Evolutionary conservation across 75 land plant genomes (phyloP), one percentile per base, ranked within the genome.

Genomic region (Ceratopteris richardii): DNA sequence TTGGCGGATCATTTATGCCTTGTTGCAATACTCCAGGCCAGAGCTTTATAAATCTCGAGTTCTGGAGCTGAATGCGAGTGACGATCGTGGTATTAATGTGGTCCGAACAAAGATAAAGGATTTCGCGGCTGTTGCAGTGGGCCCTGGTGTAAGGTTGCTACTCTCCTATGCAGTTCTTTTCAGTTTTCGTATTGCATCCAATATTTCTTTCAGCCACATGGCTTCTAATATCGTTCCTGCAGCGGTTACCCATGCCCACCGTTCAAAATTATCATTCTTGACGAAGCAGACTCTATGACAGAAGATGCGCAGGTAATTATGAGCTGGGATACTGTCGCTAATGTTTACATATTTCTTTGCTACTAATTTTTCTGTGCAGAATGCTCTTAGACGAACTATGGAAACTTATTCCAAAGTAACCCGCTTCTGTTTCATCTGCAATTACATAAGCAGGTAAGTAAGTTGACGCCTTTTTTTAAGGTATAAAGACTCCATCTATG

Each of bases 231-330:
- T n/a, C n/a, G n/a, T n/a, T n/a, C n/a, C 22, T 72, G 48, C 56
- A 86, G 98, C 60, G 76, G 79, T 17, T 83, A 89, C 73, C 90
- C 90, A 54, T 94, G 96, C 40, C 98, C 98, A 19, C 90, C 91
- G 33, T 94, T 68, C 59, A 94, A 94, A 73, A 82, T 94, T 13
- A 90, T 89, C 41, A 83, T 89, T 29, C 58, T 88, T 2, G 98
- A 94, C 68, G 98, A 94, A 67, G 98, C 98, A 27, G 98, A 94
- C 69, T 94, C 98, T 37, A 94, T 94, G 98, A 94, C 98, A 44
- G 98, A 94, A 79, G 98, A 94, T 81, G 98, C 98, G n/a, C 98
- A 94, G 88, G 96, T 74, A 59, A 50, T 56, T 51, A 61, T 27
- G 13, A 51, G 37, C 18, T 17, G 20, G 29, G 23, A 2, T 26